Percentiles rank a stretch among this genome's conserved stretches.
These are phyloP conservation scores for Carex pumila DNA, from an alignment of 176 grass and related monocot species.

Conservation along the genomic window DNA sequence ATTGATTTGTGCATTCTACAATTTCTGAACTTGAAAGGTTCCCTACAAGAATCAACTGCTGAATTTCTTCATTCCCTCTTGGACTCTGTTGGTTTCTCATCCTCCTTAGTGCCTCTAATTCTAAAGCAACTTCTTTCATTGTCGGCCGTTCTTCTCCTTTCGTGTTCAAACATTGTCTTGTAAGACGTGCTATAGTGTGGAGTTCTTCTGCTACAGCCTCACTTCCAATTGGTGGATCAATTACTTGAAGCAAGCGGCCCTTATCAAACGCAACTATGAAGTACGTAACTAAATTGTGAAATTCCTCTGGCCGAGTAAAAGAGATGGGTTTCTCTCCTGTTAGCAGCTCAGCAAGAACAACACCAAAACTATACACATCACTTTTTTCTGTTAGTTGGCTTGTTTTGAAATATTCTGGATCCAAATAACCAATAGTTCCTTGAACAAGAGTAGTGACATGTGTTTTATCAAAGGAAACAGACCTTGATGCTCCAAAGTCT, in stretches of 20 bases:
- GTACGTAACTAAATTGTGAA: neutral
- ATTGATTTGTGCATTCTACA: neutral
- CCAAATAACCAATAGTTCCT: conserved; percentile 23
- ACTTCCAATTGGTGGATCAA: neutral
- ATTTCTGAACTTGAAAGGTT: neutral
- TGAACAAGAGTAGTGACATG: conserved; percentile 19
- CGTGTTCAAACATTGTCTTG: neutral
- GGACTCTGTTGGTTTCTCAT: neutral
- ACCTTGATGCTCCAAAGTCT: conserved; percentile 20
- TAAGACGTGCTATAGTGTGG: neutral
- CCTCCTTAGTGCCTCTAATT: neutral
- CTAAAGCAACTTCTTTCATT: conserved; percentile 20
- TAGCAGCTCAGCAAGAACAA: conserved; percentile 17
- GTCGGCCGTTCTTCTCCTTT: conserved; percentile 5
- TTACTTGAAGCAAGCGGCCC: neutral
- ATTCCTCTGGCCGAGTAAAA: conserved; percentile 1
- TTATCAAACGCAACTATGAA: neutral
- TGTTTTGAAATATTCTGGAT: conserved; percentile 16
- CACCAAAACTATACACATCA: conserved; percentile 25
- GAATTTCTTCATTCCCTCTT: neutral
- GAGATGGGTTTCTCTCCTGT: conserved; percentile 21
- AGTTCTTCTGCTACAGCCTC: neutral
- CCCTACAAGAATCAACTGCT: neutral
- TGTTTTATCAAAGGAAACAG: conserved; percentile 15
- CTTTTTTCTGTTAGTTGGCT: conserved; percentile 15